Evolutionary conservation across 1,139 yeast genomes (phyloP), one percentile per base, ranked within the genome.

Genomic region (Sugiyamaella pinicola): DNA sequence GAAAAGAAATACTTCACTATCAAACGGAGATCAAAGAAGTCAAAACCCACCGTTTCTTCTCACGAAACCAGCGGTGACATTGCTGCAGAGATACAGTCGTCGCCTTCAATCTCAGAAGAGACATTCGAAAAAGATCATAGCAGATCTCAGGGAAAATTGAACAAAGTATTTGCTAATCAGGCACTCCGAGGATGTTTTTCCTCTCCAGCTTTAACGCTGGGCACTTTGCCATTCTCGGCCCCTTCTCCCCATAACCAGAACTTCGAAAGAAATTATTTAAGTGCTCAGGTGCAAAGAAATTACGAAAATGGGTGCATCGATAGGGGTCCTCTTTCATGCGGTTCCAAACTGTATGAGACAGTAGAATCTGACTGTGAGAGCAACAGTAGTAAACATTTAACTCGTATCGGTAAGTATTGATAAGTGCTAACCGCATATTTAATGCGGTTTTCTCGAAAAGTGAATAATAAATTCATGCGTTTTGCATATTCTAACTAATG

Each of bases 371-470:
- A 22, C 24, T 7, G 31, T 26, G 39, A 33, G 6, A 29, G 21
- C 18, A 15, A 19, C 18, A 22, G 5, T 22, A 18, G 35, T 18
- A 33, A 19, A 21, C 22, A 31, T n/a, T 43, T 40, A n/a, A 9
- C 39, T 24, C 17, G n/a, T 43, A 15, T 43, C 18, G 38, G 47
- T 43, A 43, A 43, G 47, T 43, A 33, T 15, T 40, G 12, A 26
- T 26, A 26, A 7, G 8, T 26, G n/a, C 31, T n/a, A n/a, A n/a
- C n/a, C 12, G 8, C 12, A n/a, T n/a, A 26, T 26, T 9, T 26
- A 26, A 26, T 26, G 31, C 31, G 12, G 31, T 3, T 4, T 26
- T 34, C 6, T 10, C 38, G 6, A 10, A 34, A 15, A 34, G 38
- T 15, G 18, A 34, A 18, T n/a, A n/a, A 34, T 37, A 15, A 31